Base-by-base conservation (phyloP, 1,284 basidiomycete genomes). In the Austropuccinia psidii region DNA sequence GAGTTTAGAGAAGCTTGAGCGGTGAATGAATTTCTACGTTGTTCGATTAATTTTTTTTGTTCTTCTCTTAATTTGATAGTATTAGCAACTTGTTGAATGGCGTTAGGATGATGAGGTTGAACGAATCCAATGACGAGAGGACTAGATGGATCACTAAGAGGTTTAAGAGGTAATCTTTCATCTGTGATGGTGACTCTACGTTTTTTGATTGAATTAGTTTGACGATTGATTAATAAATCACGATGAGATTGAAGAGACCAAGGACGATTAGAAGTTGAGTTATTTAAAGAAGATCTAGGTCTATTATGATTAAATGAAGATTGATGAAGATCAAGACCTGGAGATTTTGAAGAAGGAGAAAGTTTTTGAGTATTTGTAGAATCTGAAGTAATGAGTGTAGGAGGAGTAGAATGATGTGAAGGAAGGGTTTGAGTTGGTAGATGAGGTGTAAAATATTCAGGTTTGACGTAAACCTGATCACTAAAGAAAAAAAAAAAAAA, bases 11-110 rank as follows among this genome's bases (percentile, higher is more conserved):
- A 52, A 49, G 69, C 55, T n/a, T 69, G 69, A 29, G 58, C 69
- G 31, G 69, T 58, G 33, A 64, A 72, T 5, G 69, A 72, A 45
- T 72, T 72, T 8, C 69, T 31, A 37, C 69, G 45, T 19, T 72
- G 69, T 31, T 72, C 69, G 24, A 72, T 72, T 49, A 72, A 62
- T 29, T 49, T 35, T 45, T 72, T 72, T n/a, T 72, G 69, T 52
- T 72, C 69, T n/a, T 72, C 69, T 33, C 58, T 50, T 37, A 72
- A 54, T 33, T 72, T 72, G 33, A 72, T 50, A 15, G 68, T 72
- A 37, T 72, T 50, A 24, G 68, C 68, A 33, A 72, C 55, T n/a
- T 72, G 69, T 52, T 72, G 57, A 31, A 72, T 62, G 33, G 58
- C 49, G 50, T 24, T 52, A 35, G 49, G 41, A 55, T 72, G 8